Evolutionary conservation across 2,329 filamentous ascomycete genomes (phyloP), one percentile per base, ranked within the genome.

Genomic region (Mycocentrospora acerina): DNA sequence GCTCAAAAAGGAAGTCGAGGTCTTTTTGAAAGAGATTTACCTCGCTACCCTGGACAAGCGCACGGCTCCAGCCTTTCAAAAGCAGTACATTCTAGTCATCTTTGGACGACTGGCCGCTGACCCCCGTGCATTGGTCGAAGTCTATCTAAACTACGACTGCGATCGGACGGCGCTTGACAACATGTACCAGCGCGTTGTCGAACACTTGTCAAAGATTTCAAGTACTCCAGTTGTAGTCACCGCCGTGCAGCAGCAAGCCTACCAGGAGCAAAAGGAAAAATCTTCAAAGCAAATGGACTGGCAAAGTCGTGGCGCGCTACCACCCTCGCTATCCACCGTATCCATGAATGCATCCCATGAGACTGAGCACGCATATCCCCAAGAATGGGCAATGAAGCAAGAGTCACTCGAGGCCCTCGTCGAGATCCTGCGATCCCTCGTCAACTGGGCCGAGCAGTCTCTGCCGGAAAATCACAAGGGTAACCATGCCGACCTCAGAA

Each of bases 1-100:
- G 47, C 86, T 98, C 69, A 98, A 98, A 82, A 95, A 95, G 80
- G 93, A 98, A 64, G 87, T 98, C 38, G 93, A 97, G 67, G 91
- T 98, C 0, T 97, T 98, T 62, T 71, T 98, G 42, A 97, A 97
- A 64, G 93, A 98, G 62, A 94, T 98, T 19, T 98, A 98, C 62
- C 74, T 98, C 4, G 86, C 90, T 1, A 88, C 97, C 28, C 73
- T 98, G 25, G 91, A 95, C 33, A 87, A 91, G 66, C 83, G 85
- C 48, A 90, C 83, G 42, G 90, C 91, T 0, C 91, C 91, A 4
- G 72, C 85, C 8, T 90, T 90, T 44, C 93, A 98, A 63, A 98
- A 97, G 68, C 80, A 93, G 37, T 90, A 91, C 61, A 93, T 97
- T 52, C 81, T 98, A 66, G 83, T 82, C 44, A 82, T 98, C 17